Base-by-base conservation (phyloP, 2,329 filamentous ascomycete species). In the Talaromyces piceae region DNA sequence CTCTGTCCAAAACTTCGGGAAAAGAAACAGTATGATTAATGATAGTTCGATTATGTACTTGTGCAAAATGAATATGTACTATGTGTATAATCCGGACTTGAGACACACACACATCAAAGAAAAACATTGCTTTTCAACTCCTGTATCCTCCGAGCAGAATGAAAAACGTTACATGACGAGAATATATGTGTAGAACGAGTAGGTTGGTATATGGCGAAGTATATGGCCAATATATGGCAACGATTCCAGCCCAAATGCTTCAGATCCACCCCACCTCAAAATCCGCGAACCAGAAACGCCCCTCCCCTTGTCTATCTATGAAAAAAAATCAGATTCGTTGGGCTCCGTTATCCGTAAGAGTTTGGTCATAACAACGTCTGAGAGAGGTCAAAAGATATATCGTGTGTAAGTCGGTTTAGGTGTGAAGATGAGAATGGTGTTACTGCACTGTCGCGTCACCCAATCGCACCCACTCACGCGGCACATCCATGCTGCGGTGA, bases 401-500 rank as follows among this genome's bases (percentile, higher is more conserved):
- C n/a, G 31, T 18, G 16, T 37, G 12, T 9, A 37, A 18, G 20
- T 37, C 33, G 16, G 16, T 5, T 37, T 8, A 37, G 16, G 18
- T 37, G 31, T 37, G 7, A 13, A 18, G 6, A 16, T 20, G 16
- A 4, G 20, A 37, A 37, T 37, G n/a, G 33, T 37, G 20, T 37
- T 33, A 62, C 47, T 59, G 55, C 23, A 56, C 49, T 6, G 58
- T 55, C 18, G 62, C 61, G 45, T 69, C 63, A 3, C 67, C 63
- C 22, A 69, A 53, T 30, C 65, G 66, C 5, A 79, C 64, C 79
- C 79, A 80, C 54, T 76, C 77, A 55, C 81, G 67, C 52, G 74
- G 72, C 54, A 82, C 78, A 63, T 86, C 82, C 79, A 86, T 81
- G 63, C 80, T 83, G 58, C 82, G 71, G 59, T 82, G 79, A 27